Percentiles rank a stretch among this genome's conserved stretches.
Conservation (phyloP, 768 basidiomycete genomes). For the Auricularia sp. region DNA sequence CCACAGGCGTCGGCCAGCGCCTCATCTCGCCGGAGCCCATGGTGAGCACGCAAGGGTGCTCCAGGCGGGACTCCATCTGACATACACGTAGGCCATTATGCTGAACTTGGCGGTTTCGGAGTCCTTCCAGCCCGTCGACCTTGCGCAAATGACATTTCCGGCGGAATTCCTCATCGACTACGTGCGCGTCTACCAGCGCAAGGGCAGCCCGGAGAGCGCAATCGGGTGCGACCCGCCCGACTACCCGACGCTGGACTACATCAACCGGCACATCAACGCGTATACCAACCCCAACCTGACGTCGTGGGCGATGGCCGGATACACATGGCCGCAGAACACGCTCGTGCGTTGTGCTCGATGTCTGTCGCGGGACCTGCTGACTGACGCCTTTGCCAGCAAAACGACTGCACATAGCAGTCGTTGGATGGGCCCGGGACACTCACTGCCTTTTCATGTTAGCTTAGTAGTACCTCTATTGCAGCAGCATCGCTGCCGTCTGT, state of each 20-base stretch:
- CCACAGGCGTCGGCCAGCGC: constrained; percentile 48
- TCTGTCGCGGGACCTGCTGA: not conserved
- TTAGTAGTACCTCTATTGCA: not conserved
- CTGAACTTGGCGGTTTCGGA: constrained; percentile 58
- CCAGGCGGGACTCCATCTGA: constrained; percentile 3
- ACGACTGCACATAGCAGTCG: not conserved
- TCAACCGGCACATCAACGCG: constrained; percentile 35
- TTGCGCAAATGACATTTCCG: constrained; percentile 54
- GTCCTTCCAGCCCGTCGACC: constrained; percentile 58
- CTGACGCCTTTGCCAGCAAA: not conserved
- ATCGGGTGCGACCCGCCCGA: constrained; percentile 57
- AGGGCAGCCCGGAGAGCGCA: constrained; percentile 43
- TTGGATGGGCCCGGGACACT: not conserved
- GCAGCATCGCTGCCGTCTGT: not conserved
- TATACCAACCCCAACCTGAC: constrained; percentile 80
- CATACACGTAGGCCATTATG: constrained; percentile 33
- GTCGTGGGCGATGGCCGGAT: constrained; percentile 45
- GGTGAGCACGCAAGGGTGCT: constrained; percentile 39
- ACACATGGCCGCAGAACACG: not conserved
- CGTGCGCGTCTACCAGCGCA: constrained; percentile 69
- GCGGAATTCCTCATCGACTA: constrained; percentile 67
- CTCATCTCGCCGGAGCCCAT: constrained; percentile 85
- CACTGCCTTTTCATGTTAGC: not conserved
- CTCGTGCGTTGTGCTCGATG: not conserved
- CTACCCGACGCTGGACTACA: constrained; percentile 41